Evolutionary conservation across 2,329 filamentous ascomycete species (phyloP).

Genomic region (Aureobasidium sp.): DNA sequence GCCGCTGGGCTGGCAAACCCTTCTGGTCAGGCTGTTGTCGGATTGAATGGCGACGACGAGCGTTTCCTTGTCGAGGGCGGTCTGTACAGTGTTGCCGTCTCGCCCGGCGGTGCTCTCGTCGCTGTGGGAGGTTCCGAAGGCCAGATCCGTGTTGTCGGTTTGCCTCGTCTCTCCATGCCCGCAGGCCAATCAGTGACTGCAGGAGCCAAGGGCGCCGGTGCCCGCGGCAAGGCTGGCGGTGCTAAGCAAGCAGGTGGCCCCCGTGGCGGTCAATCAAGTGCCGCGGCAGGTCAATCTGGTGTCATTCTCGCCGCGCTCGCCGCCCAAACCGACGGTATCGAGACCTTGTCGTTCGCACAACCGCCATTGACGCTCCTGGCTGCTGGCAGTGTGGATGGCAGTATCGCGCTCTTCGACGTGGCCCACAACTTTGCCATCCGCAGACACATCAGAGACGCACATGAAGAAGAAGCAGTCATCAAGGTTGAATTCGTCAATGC

Average conservation of each 20-base stretch:
- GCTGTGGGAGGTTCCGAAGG: slow-evolving; percentile 85
- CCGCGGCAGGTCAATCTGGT: slow-evolving; percentile 48
- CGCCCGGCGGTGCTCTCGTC: slow-evolving; percentile 69
- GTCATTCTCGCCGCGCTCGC: slow-evolving; percentile 77
- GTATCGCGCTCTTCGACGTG: slow-evolving; percentile 79
- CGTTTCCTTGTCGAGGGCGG: slow-evolving; percentile 88
- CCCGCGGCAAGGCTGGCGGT: slow-evolving; percentile 42
- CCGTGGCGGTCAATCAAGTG: slow-evolving; percentile 33
- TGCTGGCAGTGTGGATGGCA: slow-evolving; percentile 56
- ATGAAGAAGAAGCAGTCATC: slow-evolving; percentile 83
- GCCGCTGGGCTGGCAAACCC: slow-evolving; percentile 50
- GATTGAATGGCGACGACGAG: slow-evolving; percentile 72
- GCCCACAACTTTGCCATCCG: slow-evolving; percentile 81
- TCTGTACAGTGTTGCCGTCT: slow-evolving; percentile 77
- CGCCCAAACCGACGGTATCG: slow-evolving; percentile 69
- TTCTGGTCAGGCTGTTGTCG: slow-evolving; percentile 57
- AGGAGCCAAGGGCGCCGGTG: slow-evolving; percentile 36
- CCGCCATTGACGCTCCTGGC: slow-evolving; percentile 54
- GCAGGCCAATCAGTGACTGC: slow-evolving; percentile 25
- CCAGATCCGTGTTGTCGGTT: slow-evolving; percentile 72
- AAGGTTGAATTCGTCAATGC: slow-evolving; percentile 77
- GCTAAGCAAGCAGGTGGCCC: slow-evolving; percentile 34
- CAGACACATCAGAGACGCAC: slow-evolving; percentile 70
- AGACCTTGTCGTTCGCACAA: slow-evolving; percentile 62
- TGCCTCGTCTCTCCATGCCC: slow-evolving; percentile 53